phyloP scores from a whole-genome alignment of 257 asterid species.

The Fraxinus quadrangulata region DNA sequence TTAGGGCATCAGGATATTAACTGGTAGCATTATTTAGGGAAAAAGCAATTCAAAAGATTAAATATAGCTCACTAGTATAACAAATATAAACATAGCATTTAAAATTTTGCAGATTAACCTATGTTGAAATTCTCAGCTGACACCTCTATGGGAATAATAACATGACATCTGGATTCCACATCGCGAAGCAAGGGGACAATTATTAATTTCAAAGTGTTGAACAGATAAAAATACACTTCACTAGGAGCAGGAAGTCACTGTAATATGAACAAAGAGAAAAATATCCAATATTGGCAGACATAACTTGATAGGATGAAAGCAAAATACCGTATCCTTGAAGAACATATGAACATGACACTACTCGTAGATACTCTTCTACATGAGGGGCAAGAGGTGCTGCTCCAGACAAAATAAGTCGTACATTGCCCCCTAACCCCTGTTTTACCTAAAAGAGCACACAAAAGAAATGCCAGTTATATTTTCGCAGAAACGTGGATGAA shows the following conservation, averaged over 20 bases:
- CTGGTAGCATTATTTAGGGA: conserved; percentile 2
- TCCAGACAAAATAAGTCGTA: conserved; percentile 87
- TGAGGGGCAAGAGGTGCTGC: conserved; percentile 98
- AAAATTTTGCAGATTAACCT: background rate
- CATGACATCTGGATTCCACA: background rate
- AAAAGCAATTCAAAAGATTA: background rate
- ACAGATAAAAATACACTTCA: conserved; percentile 9
- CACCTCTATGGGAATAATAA: conserved; percentile 16
- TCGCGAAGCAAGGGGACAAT: background rate
- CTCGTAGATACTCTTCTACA: conserved; percentile 85
- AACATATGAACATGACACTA: conserved; percentile 74
- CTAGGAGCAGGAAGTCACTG: background rate
- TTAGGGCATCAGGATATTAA: conserved; percentile 15
- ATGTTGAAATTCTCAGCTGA: conserved; percentile 17
- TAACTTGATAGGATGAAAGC: conserved; percentile 17
- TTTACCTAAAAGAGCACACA: conserved; percentile 58
- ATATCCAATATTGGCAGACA: background rate
- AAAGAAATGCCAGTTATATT: conserved; percentile 21
- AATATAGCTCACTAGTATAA: background rate
- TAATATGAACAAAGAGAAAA: background rate
- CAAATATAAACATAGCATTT: background rate
- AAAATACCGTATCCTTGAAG: conserved; percentile 96
- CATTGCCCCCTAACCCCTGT: conserved; percentile 91
- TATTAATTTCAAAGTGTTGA: background rate
- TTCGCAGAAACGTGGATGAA: conserved; percentile 22